These are phyloP conservation scores for Vitis hybrid DNA, from an alignment of 177 flowering plant genomes.

Conservation along the genomic window DNA sequence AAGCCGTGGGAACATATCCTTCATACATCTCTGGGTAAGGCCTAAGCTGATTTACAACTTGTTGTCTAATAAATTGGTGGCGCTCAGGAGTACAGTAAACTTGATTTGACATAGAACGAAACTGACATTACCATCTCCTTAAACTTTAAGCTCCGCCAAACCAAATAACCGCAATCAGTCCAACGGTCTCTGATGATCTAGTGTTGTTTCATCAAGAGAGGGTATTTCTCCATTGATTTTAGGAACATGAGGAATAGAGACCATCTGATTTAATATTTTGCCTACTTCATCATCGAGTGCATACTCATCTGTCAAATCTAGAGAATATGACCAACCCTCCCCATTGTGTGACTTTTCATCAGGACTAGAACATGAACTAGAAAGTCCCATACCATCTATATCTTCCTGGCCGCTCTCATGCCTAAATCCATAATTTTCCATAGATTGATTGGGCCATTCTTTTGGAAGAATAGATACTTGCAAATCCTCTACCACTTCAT, in stretches of 20 bases:
- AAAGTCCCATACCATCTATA: constrained; percentile 29
- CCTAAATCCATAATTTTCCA: no score
- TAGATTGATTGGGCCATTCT: no score
- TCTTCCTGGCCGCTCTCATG: no score
- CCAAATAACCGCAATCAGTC: constrained; percentile 79
- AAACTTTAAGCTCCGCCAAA: constrained; percentile 66
- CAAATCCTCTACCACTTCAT: constrained; percentile 32
- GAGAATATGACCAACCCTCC: constrained; percentile 52
- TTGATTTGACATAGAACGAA: constrained; percentile 86
- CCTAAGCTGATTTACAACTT: constrained; percentile 78
- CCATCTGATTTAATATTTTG: constrained; percentile 81
- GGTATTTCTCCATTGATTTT: constrained; percentile 93
- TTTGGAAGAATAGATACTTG: no score
- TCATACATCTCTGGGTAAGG: constrained; percentile 29
- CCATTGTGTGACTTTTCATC: constrained; percentile 33
- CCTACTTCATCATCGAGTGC: constrained; percentile 77
- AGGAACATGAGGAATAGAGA: constrained; percentile 84
- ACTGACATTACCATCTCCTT: constrained; percentile 89
- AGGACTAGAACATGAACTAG: constrained; percentile 71
- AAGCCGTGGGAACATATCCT: no score
- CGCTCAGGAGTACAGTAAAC: constrained; percentile 78
- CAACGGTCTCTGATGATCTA: constrained; percentile 84
- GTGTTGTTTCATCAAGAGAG: constrained; percentile 77
- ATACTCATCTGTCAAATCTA: constrained; percentile 59
- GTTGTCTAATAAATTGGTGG: constrained; percentile 75